These are phyloP conservation scores for Madurella fahalii DNA, from an alignment of 2,329 filamentous ascomycete genomes.

Conservation along the genomic window DNA sequence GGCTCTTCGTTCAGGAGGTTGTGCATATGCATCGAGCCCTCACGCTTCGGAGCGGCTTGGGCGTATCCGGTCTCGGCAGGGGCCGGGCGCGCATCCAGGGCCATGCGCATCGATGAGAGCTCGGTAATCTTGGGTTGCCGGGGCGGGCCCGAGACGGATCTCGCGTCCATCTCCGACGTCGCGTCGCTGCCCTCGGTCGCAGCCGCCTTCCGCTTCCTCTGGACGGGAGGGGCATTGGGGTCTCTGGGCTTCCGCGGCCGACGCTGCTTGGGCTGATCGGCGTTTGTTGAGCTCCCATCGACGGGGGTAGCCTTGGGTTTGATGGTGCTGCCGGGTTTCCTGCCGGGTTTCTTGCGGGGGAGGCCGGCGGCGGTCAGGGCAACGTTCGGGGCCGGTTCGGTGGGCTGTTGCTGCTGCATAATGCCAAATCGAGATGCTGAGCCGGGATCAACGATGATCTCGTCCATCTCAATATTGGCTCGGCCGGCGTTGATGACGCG, in stretches of 20 bases:
- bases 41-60: conserved; percentile 49
- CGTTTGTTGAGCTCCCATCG: conserved; percentile 33
- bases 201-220: conserved; percentile 52
- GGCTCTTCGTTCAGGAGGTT: conserved; percentile 54
- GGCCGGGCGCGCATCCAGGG: conserved; percentile 29
- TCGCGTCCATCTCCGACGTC: conserved; percentile 32
- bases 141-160: conserved; percentile 32
- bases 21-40: conserved; percentile 50
- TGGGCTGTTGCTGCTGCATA: conserved; percentile 29
- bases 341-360: conserved; percentile 60
- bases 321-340: conserved; percentile 55
- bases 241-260: conserved; percentile 56
- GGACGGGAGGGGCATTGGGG: conserved; percentile 52
- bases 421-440: conserved; percentile 34
- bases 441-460: conserved; percentile 45
- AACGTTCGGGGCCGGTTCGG: conserved; percentile 37
- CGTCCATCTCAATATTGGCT: conserved; percentile 43
- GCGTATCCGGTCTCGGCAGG: conserved; percentile 32
- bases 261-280: conserved; percentile 47
- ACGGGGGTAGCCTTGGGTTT: conserved; percentile 32
- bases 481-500: conserved; percentile 31
- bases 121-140: conserved; percentile 42
- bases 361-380: conserved; percentile 55
- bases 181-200: conserved; percentile 35
- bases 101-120: conserved; percentile 36